phyloP scores from a whole-genome alignment of 148 eudicot genomes.

The Camellia sinensis region DNA sequence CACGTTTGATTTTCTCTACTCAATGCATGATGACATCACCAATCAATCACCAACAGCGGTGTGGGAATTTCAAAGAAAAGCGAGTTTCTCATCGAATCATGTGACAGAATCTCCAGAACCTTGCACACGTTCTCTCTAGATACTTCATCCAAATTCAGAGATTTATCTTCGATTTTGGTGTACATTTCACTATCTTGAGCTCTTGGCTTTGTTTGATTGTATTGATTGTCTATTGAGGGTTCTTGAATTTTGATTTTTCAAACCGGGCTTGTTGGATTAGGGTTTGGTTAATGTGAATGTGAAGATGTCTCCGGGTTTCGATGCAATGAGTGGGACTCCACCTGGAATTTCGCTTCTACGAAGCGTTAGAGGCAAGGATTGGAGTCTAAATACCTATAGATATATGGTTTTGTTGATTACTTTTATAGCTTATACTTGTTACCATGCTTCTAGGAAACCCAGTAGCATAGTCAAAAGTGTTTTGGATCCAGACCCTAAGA shows the following conservation, averaged over 20 bases:
- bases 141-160: background rate
- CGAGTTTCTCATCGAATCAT: too few species aligned
- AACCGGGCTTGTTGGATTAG: background rate
- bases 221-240: background rate
- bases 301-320: slow-evolving; percentile 33
- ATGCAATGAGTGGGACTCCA: slow-evolving; percentile 46
- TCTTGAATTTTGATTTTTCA: background rate
- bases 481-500: slow-evolving; percentile 52
- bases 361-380: slow-evolving; percentile 65
- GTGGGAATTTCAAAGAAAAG: too few species aligned
- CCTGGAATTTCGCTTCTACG: slow-evolving; percentile 65
- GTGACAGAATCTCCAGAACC: too few species aligned
- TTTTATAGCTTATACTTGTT: slow-evolving; percentile 77
- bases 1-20: too few species aligned
- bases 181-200: background rate
- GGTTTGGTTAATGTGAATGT: background rate
- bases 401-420: slow-evolving; percentile 72
- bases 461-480: slow-evolving; percentile 95
- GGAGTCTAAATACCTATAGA: slow-evolving; percentile 68
- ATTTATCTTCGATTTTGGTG: background rate
- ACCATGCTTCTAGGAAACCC: slow-evolving; percentile 96
- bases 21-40: too few species aligned
- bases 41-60: too few species aligned
- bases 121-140: too few species aligned
- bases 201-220: background rate